phyloP scores from a whole-genome alignment of 1,284 basidiomycete species.

The Tilletia walkeri region DNA sequence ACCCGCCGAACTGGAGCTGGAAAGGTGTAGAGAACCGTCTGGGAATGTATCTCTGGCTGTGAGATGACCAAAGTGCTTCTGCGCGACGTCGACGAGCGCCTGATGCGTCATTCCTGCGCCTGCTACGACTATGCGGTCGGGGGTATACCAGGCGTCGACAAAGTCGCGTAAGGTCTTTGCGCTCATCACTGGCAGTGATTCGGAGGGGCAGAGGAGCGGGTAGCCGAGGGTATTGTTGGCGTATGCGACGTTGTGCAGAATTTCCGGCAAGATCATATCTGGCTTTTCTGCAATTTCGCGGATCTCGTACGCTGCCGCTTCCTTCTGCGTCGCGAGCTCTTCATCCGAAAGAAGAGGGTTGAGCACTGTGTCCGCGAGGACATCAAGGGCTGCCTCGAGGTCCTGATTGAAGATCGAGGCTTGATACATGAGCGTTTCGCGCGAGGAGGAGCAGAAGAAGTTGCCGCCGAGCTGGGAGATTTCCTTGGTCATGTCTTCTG shows the following conservation, averaged over 20 bases:
- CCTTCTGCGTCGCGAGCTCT: constrained; percentile 79
- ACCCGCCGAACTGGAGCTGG: constrained; percentile 51
- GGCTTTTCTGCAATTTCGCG: constrained; percentile 84
- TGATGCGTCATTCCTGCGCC: constrained; percentile 89
- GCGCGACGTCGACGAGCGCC: constrained; percentile 76
- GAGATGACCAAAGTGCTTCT: constrained; percentile 76
- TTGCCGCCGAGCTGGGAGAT: constrained; percentile 87
- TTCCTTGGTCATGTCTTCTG: constrained; percentile 74
- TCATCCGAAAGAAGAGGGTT: constrained; percentile 74
- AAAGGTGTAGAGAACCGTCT: constrained; percentile 28
- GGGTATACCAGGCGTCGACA: constrained; percentile 81
- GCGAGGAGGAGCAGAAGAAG: constrained; percentile 83
- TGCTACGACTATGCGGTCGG: constrained; percentile 90
- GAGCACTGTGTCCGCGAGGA: constrained; percentile 87
- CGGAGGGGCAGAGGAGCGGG: constrained; percentile 81
- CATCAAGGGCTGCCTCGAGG: constrained; percentile 75
- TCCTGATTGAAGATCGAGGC: constrained; percentile 83
- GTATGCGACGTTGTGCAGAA: constrained; percentile 84
- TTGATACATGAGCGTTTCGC: constrained; percentile 97
- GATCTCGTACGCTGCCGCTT: constrained; percentile 88
- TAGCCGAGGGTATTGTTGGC: constrained; percentile 78
- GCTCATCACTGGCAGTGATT: constrained; percentile 73
- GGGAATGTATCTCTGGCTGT: constrained; percentile 19
- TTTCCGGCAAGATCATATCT: constrained; percentile 90
- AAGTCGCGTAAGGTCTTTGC: constrained; percentile 67